Evolutionary conservation across 768 basidiomycete species (phyloP).

Genomic region (Kwoniella mangroviensis): DNA sequence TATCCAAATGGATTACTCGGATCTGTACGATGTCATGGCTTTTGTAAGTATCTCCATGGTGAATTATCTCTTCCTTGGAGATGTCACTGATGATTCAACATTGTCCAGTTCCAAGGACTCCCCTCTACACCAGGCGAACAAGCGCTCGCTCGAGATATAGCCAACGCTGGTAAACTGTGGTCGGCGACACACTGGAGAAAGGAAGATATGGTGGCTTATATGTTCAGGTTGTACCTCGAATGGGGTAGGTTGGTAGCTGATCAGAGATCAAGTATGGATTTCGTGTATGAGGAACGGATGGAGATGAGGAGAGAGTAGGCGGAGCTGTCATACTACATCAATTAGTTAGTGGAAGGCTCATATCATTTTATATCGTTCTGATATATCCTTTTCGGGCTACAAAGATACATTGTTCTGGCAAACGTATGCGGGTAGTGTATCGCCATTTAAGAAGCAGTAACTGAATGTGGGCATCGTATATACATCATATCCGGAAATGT

Average conservation of each 20-base stretch:
- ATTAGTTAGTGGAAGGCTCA: not conserved
- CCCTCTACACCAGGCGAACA: slow-evolving; percentile 30
- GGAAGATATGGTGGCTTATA: slow-evolving; percentile 53
- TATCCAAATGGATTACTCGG: slow-evolving; percentile 51
- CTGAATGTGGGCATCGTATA: no score
- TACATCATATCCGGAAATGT: no score
- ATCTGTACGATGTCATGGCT: slow-evolving; percentile 48
- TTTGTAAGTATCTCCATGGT: slow-evolving; percentile 30
- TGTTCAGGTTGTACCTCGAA: slow-evolving; percentile 55
- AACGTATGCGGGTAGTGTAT: no score
- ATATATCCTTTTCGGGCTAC: not conserved
- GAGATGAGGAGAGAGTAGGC: slow-evolving; percentile 17
- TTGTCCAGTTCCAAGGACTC: slow-evolving; percentile 41
- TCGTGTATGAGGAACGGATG: slow-evolving; percentile 39
- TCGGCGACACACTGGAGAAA: slow-evolving; percentile 47
- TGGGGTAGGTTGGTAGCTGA: slow-evolving; percentile 52
- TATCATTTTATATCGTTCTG: not conserved
- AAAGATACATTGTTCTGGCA: no score
- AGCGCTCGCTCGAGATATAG: slow-evolving; percentile 46
- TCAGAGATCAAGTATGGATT: slow-evolving; percentile 39
- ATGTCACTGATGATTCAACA: not conserved
- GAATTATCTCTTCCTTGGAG: not conserved
- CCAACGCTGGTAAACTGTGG: slow-evolving; percentile 45
- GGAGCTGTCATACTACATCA: not conserved
- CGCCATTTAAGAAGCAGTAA: no score